These are phyloP conservation scores for Hansenula lynferdii DNA, from an alignment of 1,139 yeast genomes.

Conservation along the genomic window DNA sequence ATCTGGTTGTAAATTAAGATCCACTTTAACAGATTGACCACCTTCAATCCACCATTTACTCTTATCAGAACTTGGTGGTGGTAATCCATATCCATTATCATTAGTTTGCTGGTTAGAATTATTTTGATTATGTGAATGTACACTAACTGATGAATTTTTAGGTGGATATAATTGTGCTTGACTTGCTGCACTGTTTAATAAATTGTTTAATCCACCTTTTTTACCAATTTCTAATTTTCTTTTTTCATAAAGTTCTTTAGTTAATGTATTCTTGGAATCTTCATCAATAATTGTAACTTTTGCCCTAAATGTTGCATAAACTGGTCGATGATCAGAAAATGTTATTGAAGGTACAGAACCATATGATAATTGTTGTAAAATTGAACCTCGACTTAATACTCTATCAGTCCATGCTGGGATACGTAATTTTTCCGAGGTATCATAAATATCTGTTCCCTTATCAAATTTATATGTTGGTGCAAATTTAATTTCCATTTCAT, in stretches of 20 bases:
- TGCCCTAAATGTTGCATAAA: constrained; percentile 70
- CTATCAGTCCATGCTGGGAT: constrained; percentile 98
- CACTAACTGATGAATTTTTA: constrained; percentile 1
- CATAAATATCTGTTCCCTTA: constrained; percentile 79
- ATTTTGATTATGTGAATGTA: constrained; percentile 3
- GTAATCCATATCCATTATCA: constrained; percentile 41
- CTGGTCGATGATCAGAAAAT: constrained; percentile 95
- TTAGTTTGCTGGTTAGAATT: constrained; percentile 1
- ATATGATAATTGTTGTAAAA: constrained; percentile 62
- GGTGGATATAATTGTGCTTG: neutral
- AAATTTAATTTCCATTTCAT: constrained; percentile 74
- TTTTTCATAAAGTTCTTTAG: constrained; percentile 50
- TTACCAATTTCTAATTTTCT: constrained; percentile 36
- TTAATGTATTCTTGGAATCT: constrained; percentile 48
- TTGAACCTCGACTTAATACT: constrained; percentile 50
- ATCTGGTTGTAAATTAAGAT: constrained; percentile 28
- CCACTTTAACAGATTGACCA: constrained; percentile 69
- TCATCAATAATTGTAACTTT: constrained; percentile 70
- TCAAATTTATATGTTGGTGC: constrained; percentile 94
- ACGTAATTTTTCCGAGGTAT: constrained; percentile 86
- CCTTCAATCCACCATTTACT: constrained; percentile 91
- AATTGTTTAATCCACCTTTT: constrained; percentile 1
- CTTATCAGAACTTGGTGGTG: constrained; percentile 84
- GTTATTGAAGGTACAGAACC: constrained; percentile 53
- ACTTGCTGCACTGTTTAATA: constrained; percentile 3